Conservation (phyloP, 495 filamentous ascomycete genomes). For the Hypoxylon crocopeplum region DNA sequence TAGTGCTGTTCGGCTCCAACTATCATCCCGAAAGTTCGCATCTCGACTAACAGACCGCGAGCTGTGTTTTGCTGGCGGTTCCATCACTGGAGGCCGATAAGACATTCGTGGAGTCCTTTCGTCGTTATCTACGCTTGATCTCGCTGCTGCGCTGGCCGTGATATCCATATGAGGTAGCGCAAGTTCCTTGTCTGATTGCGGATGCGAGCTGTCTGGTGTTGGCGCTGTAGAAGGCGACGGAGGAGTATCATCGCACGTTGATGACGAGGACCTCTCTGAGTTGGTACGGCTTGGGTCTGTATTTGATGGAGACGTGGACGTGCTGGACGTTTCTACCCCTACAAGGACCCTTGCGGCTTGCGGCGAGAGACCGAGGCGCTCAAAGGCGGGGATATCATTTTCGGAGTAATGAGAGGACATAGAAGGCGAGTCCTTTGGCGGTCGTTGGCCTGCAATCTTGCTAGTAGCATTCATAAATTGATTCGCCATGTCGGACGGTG, state of each 20-base stretch:
- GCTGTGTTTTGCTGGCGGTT: slow-evolving; percentile 13
- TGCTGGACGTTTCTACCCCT: slow-evolving; percentile 27
- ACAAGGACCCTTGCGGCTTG: slow-evolving; percentile 33
- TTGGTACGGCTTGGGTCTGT: slow-evolving; percentile 37
- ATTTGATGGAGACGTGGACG: slow-evolving; percentile 35
- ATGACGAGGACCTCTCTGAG: slow-evolving; percentile 57
- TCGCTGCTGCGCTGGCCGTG: background rate
- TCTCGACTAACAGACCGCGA: slow-evolving; percentile 15
- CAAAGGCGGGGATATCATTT: slow-evolving; percentile 39
- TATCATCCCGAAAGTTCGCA: slow-evolving; percentile 32
- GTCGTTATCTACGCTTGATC: slow-evolving; percentile 1
- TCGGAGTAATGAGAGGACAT: slow-evolving; percentile 38
- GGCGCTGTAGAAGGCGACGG: slow-evolving; percentile 47
- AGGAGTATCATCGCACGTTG: slow-evolving; percentile 51
- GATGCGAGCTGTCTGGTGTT: slow-evolving; percentile 56
- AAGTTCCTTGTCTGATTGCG: slow-evolving; percentile 49
- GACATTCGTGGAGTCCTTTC: slow-evolving; percentile 8
- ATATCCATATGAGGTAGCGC: slow-evolving; percentile 1
- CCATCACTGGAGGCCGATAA: slow-evolving; percentile 5
- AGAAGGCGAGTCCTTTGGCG: slow-evolving; percentile 36
- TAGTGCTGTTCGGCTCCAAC: slow-evolving; percentile 46
- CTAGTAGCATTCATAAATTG: slow-evolving; percentile 6
- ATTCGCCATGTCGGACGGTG: slow-evolving; percentile 1
- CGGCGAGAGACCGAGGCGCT: slow-evolving; percentile 39
- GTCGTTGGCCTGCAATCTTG: slow-evolving; percentile 14